A percentile compares a stretch with the other conserved stretches of the same genome.
These are phyloP conservation scores for Craspedostauros australis DNA, from an alignment of 108 stramenopile genomes.

Conservation along the genomic window DNA sequence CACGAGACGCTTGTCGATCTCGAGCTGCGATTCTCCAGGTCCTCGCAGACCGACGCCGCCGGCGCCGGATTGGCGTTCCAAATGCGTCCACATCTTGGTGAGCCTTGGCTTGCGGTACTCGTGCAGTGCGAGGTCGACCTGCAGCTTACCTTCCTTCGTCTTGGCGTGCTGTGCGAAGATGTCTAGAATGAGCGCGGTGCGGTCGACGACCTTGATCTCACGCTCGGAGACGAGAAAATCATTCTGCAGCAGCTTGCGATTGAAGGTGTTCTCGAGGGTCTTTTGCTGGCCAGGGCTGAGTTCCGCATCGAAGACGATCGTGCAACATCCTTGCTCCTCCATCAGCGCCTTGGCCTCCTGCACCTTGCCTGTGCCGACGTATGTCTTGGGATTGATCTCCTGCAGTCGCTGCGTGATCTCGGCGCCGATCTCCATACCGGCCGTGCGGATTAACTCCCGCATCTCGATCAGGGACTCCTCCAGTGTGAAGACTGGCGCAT, in stretches of 20 bases:
- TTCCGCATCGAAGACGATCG: conserved; percentile 94
- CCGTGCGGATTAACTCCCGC: conserved; percentile 86
- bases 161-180: conserved; percentile 95
- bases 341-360: conserved; percentile 58
- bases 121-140: conserved; percentile 90
- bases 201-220: conserved; percentile 85
- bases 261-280: conserved; percentile 73
- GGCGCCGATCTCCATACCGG: conserved; percentile 74
- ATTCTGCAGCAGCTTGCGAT: conserved; percentile 66
- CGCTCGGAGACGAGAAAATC: conserved; percentile 57
- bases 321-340: conserved; percentile 46
- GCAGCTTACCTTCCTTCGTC: conserved; percentile 90
- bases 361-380: conserved; percentile 84
- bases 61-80: conserved; percentile 89
- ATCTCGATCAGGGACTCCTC: conserved; percentile 93
- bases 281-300: conserved; percentile 93
- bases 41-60: conserved; percentile 92
- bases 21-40: conserved; percentile 91
- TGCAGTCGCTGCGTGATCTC: conserved; percentile 85
- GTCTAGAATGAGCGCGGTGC: conserved; percentile 95
- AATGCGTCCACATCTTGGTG: conserved; percentile 94
- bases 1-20: conserved; percentile 90
- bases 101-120: conserved; percentile 91
- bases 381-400: conserved; percentile 89
- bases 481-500: conserved; percentile 58